Evolutionary conservation across 371 early-diverging fungal species (phyloP), one percentile per base, ranked within the genome.

Genomic region (Actinomortierella wolfii): DNA sequence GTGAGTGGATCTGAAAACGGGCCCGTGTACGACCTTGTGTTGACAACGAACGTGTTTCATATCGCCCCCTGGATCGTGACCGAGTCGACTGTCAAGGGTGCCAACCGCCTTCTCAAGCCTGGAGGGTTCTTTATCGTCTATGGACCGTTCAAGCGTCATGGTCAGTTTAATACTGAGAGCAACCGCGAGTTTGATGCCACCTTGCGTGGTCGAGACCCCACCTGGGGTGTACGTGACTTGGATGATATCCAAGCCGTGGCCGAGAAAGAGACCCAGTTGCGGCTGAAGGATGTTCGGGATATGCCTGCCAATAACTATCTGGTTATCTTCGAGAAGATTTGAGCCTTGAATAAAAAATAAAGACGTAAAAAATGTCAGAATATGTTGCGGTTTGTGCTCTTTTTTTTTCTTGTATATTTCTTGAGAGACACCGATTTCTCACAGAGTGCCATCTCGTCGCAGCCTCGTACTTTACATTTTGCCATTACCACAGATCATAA

Each of bases 301-400:
- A 59, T 71, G 62, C 73, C 73, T 1, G 54, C 73, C 6, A 71
- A 66, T 59, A 71, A 71, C 26, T 66, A 71, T 50, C 55, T 71
- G 66, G 34, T 71, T 0, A 58, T 66, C 44, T 71, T 71, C 21
- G 25, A 46, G 23, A 63, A 63, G 56, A 46, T 47, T 41, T 41
- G 17, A n/a, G 17, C 7, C 34, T 6, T 11, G 34, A 34, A 34
- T 11, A 34, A 34, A 6, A 14, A 47, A 26, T n/a, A 54, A 21
- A 15, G 23, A 43, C 18, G 17, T 17, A 24, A 28, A 28, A 44
- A 39, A 25, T n/a, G 17, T 15, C 18, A 52, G 18, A n/a, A n/a
- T n/a, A n/a, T n/a, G n/a, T n/a, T n/a, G n/a, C n/a, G n/a, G n/a
- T n/a, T n/a, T n/a, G n/a, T n/a, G n/a, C n/a, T n/a, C n/a, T n/a